Evolutionary conservation across 768 basidiomycete genomes (phyloP), one percentile per base, ranked within the genome.

Genomic region (Tulasnella sp.): DNA sequence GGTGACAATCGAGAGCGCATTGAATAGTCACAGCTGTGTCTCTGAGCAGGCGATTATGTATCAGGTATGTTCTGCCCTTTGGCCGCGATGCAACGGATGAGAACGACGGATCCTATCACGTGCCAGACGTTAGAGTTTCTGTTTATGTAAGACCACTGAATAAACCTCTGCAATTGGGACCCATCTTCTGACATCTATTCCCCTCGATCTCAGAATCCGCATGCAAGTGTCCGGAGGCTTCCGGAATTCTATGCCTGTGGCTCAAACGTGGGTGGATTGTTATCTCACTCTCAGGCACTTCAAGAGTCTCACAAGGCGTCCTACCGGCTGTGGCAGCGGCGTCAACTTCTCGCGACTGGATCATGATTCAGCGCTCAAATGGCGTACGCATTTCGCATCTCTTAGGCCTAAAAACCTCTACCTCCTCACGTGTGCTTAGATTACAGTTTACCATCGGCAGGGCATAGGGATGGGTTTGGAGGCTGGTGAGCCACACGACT

Each of bases 1-100:
- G 5, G 23, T 56, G 24, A 54, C 29, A 1, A 55, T 62, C 13
- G 61, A 62, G 45, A 54, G 56, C 0, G 44, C 54, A 8, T 19
- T 62, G 53, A 30, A 62, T 24, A 30, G 42, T 13, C 61, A 62
- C 27, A 30, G 23, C 7, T 62, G 61, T 55, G 55, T 24, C 32
- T 53, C 53, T n/a, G 61, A 56, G 32, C 29, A 48, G 44, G 29
- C 32, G 9, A 56, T 54, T 13, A 43, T 62, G 30, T 56, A 56
- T 26, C 53, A 56, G 47, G 61, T 53, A 32, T 3, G 34, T 38
- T 38, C 15, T n/a, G n/a, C n/a, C n/a, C n/a, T n/a, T n/a, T n/a
- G n/a, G n/a, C n/a, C n/a, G n/a, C n/a, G n/a, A n/a, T n/a, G n/a
- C n/a, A n/a, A n/a, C n/a, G n/a, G n/a, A n/a, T n/a, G n/a, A n/a